A percentile compares a stretch with the other conserved stretches of the same genome.
phyloP scores from a whole-genome alignment of 2,329 filamentous ascomycete species.

The Fonsecaea pedrosoi region DNA sequence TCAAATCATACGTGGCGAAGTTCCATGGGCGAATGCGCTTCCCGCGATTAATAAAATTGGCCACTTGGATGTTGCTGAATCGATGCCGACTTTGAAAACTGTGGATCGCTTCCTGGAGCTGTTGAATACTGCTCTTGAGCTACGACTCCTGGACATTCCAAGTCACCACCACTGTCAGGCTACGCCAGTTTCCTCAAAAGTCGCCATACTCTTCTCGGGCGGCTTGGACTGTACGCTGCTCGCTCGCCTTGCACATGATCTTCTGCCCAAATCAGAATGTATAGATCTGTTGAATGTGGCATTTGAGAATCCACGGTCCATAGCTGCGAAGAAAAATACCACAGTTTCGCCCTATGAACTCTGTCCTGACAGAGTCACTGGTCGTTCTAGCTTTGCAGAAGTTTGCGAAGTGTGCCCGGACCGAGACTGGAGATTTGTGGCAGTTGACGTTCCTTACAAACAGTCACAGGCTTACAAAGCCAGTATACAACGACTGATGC shows the following conservation, averaged over 20 bases:
- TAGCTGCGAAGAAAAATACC: slow-evolving; percentile 57
- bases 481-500: slow-evolving; percentile 77
- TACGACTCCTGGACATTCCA: slow-evolving; percentile 36
- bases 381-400: slow-evolving; percentile 79
- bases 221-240: slow-evolving; percentile 91
- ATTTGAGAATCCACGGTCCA: slow-evolving; percentile 88
- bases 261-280: slow-evolving; percentile 70
- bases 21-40: slow-evolving; percentile 21
- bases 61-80: not conserved
- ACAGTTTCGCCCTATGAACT: slow-evolving; percentile 69
- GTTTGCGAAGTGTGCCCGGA: slow-evolving; percentile 71
- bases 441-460: slow-evolving; percentile 78
- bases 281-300: slow-evolving; percentile 95
- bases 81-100: slow-evolving; percentile 24
- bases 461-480: slow-evolving; percentile 73
- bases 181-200: slow-evolving; percentile 45
- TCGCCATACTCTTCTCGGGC: slow-evolving; percentile 90
- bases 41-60: slow-evolving; percentile 24
- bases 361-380: slow-evolving; percentile 90
- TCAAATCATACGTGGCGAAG: slow-evolving; percentile 16
- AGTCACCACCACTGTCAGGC: slow-evolving; percentile 26
- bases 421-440: slow-evolving; percentile 81
- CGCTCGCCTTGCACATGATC: slow-evolving; percentile 78
- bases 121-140: slow-evolving; percentile 34
- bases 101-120: slow-evolving; percentile 19